These are phyloP conservation scores for Ustilago curta DNA, from an alignment of 1,284 basidiomycete genomes.

Conservation along the genomic window DNA sequence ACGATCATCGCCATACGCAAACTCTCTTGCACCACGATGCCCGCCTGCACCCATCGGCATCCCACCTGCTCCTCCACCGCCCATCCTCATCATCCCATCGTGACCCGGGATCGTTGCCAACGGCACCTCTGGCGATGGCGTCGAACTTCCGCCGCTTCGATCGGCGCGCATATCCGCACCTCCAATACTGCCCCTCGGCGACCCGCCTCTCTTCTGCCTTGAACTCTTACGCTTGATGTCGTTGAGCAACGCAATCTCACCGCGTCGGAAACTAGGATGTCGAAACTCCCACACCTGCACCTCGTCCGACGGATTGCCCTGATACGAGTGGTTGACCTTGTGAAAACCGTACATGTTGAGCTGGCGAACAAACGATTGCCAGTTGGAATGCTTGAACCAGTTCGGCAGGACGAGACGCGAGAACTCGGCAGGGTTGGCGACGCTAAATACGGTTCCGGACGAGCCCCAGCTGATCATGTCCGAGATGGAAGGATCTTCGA, in stretches of 20 bases:
- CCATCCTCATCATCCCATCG: slow-evolving; percentile 31
- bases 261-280: slow-evolving; percentile 59
- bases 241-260: slow-evolving; percentile 57
- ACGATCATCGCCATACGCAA: slow-evolving; percentile 34
- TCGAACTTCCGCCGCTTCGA: slow-evolving; percentile 46
- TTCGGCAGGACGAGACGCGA: slow-evolving; percentile 60
- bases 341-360: slow-evolving; percentile 67
- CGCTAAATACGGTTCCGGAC: slow-evolving; percentile 58
- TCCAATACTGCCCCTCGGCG: slow-evolving; percentile 37
- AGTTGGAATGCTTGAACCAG: slow-evolving; percentile 68
- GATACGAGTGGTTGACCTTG: slow-evolving; percentile 66
- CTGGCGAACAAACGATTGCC: slow-evolving; percentile 66
- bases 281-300: slow-evolving; percentile 66
- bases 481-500: slow-evolving; percentile 60
- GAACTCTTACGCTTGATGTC: slow-evolving; percentile 65
- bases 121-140: slow-evolving; percentile 50
- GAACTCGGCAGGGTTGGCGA: slow-evolving; percentile 64
- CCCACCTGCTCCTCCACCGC: slow-evolving; percentile 3
- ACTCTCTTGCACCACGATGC: slow-evolving; percentile 24
- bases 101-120: slow-evolving; percentile 39
- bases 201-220: slow-evolving; percentile 51
- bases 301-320: slow-evolving; percentile 58
- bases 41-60: slow-evolving; percentile 24
- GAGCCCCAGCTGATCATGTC: slow-evolving; percentile 62
- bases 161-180: slow-evolving; percentile 39